phyloP scores from a whole-genome alignment of 2,329 filamentous ascomycete species.

The Aspergillus caelatus region DNA sequence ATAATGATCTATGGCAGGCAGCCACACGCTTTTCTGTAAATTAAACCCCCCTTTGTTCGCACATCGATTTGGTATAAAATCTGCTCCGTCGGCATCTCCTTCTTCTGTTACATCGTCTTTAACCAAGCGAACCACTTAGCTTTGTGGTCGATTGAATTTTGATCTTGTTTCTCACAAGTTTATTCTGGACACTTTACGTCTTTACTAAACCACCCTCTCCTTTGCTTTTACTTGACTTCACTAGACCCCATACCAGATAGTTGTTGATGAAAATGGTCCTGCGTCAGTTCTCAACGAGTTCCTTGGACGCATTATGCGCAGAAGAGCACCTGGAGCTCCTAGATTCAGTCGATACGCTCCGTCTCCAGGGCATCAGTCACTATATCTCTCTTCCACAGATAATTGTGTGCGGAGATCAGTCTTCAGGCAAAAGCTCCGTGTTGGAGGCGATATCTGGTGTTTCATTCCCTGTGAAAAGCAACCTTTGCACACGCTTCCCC shows the following conservation, averaged over 20 bases:
- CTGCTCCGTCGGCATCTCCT: no score
- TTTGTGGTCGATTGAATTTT: neutral
- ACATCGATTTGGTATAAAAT: no score
- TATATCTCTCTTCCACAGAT: slow-evolving; percentile 62
- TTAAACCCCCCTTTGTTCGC: no score
- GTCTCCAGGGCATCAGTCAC: slow-evolving; percentile 52
- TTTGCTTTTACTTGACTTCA: neutral
- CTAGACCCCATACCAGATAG: neutral
- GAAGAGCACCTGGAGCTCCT: slow-evolving; percentile 60
- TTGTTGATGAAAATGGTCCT: neutral
- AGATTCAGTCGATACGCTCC: slow-evolving; percentile 61
- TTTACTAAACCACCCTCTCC: neutral
- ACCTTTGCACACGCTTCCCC: slow-evolving; percentile 64
- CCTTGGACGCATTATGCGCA: slow-evolving; percentile 20
- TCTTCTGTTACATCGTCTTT: neutral
- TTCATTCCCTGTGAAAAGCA: slow-evolving; percentile 62
- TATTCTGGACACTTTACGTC: neutral
- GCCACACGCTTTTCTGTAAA: no score
- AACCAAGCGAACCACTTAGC: neutral
- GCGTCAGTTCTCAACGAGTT: slow-evolving; percentile 12
- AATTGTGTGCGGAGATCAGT: slow-evolving; percentile 67
- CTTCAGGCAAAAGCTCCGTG: slow-evolving; percentile 63
- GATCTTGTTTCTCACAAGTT: accelerated
- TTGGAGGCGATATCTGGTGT: slow-evolving; percentile 66
- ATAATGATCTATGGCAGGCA: no score